Percentiles rank a stretch among this genome's conserved stretches.
Evolutionary conservation across 306 rosid genomes (phyloP).

Genomic region (Calophaca sinica): DNA sequence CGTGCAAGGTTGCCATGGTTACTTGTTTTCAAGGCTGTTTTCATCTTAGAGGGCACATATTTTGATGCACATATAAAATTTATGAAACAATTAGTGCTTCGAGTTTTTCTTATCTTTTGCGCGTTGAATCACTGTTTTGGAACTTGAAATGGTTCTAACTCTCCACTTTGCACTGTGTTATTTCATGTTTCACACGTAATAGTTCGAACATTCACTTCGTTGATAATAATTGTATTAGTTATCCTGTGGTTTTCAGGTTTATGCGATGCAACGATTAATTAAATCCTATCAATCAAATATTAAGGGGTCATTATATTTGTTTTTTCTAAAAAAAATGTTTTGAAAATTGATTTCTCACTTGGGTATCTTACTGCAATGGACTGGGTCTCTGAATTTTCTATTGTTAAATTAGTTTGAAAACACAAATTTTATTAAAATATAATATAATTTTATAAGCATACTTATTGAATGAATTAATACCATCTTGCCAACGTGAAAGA

Average conservation of each 20-base stretch:
- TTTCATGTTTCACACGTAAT: not conserved
- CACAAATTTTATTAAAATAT: too few relatives aligned
- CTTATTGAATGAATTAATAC: too few relatives aligned
- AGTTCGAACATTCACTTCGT: not conserved
- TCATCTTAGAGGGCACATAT: conserved; percentile 56
- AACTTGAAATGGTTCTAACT: conserved; percentile 7
- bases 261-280: not conserved
- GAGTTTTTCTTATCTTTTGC: too few relatives aligned
- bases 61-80: not conserved
- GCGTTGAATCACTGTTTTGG: conserved; percentile 6
- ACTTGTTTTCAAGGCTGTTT: conserved; percentile 80
- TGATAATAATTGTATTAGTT: not conserved
- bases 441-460: too few relatives aligned
- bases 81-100: conserved; percentile 4
- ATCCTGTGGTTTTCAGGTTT: not conserved
- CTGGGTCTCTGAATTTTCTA: too few relatives aligned
- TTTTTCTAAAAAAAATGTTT: too few relatives aligned
- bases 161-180: not conserved
- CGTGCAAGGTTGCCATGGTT: conserved; percentile 85
- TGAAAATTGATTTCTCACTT: too few relatives aligned
- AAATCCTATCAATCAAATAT: too few relatives aligned
- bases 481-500: too few relatives aligned
- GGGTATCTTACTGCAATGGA: too few relatives aligned
- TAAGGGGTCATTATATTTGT: too few relatives aligned
- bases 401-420: too few relatives aligned